Evolutionary conservation across 2,329 filamentous ascomycete genomes (phyloP).

Genomic region (Dactylellina sp.): DNA sequence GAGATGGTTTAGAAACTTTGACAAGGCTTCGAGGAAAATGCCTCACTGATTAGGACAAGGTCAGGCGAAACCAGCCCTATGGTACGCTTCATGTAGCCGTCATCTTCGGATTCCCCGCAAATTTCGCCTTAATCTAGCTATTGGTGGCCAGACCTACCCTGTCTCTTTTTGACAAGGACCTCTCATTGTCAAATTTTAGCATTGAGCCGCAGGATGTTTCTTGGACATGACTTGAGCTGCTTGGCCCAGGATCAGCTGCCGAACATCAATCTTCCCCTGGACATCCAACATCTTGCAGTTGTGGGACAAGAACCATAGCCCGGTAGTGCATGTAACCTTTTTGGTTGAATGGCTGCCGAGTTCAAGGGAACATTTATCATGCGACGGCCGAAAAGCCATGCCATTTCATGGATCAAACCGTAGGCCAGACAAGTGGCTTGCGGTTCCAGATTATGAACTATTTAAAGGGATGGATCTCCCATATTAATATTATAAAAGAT

Average conservation of each 20-base stretch:
- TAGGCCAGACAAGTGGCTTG: conserved; percentile 38
- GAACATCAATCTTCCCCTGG: conserved; percentile 19
- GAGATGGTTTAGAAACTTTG: conserved; percentile 2
- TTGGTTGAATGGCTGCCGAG: conserved; percentile 29
- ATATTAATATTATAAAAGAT: background rate
- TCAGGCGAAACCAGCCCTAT: conserved; percentile 51
- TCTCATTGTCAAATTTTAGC: conserved; percentile 24
- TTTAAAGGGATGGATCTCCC: conserved; percentile 39
- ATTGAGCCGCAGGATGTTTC: conserved; percentile 36
- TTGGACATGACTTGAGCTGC: background rate
- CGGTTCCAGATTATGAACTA: conserved; percentile 45
- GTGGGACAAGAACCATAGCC: conserved; percentile 50
- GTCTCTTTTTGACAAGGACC: conserved; percentile 24
- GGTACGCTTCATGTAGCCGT: conserved; percentile 10
- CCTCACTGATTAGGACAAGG: conserved; percentile 34
- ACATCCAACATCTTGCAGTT: conserved; percentile 26
- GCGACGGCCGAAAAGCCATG: conserved; percentile 33
- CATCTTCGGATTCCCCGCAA: conserved; percentile 51
- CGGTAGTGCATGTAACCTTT: conserved; percentile 44
- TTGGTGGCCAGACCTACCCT: conserved; percentile 30
- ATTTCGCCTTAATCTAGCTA: conserved; percentile 34
- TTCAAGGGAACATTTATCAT: conserved; percentile 14
- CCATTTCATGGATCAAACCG: conserved; percentile 37
- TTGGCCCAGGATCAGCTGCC: conserved; percentile 23
- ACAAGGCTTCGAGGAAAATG: conserved; percentile 40